Percentiles rank a stretch among this genome's conserved stretches.
These are phyloP conservation scores for Hypoxylon trugodes DNA, from an alignment of 495 filamentous ascomycete genomes.

Conservation along the genomic window DNA sequence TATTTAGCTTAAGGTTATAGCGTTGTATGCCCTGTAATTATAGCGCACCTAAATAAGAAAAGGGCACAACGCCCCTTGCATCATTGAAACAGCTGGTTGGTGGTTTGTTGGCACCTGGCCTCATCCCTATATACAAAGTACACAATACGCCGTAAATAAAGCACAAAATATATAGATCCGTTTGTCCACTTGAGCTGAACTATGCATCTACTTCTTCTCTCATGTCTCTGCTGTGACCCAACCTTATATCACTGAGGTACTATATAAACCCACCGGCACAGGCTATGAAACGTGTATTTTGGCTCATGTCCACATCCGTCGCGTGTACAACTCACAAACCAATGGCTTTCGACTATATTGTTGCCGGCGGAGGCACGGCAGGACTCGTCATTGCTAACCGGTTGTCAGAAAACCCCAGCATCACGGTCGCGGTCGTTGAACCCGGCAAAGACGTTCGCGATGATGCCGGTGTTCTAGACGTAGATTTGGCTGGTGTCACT, in stretches of 20 bases:
- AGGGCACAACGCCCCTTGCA: too few species aligned
- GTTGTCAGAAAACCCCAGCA: not conserved
- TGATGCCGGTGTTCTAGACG: not conserved
- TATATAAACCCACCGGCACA: not conserved
- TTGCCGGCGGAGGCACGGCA: not conserved
- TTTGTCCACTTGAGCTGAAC: not conserved
- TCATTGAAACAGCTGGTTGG: too few species aligned
- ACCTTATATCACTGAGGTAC: not conserved
- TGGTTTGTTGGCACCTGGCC: too few species aligned
- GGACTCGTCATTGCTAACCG: not conserved
- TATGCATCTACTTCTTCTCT: not conserved
- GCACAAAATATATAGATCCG: not conserved
- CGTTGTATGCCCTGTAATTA: too few species aligned
- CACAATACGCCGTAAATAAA: too few species aligned
- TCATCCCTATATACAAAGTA: too few species aligned
- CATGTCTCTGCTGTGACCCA: not conserved
- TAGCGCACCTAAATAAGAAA: too few species aligned
- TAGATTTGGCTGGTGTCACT: not conserved
- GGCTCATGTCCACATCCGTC: not conserved
- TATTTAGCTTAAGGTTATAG: too few species aligned
- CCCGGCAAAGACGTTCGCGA: not conserved
- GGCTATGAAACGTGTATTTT: not conserved
- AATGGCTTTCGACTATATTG: not conserved
- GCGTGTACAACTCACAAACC: not conserved
- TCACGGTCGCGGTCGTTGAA: not conserved